Base-by-base conservation (phyloP, 352 stramenopile species). In the Pythium pectinolyticum region DNA sequence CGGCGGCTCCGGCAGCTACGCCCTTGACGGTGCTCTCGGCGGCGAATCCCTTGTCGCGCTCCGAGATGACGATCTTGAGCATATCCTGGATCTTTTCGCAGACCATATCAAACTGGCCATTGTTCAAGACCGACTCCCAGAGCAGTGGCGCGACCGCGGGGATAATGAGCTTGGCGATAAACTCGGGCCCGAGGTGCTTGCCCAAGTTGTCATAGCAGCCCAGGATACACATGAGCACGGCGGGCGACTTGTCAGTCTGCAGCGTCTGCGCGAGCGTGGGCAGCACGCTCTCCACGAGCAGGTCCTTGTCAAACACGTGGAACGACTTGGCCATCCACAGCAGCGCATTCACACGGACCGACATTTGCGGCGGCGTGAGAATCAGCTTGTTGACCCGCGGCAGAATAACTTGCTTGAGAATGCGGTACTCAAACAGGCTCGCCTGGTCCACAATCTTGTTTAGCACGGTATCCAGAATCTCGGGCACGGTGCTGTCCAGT, bases 391-490 rank as follows among this genome's bases (percentile, higher is more conserved):
- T 93, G 39, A 95, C 86, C 10, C 86, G 82, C 31, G 86, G 86
- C 20, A 94, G 63, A 51, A 95, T 95, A 30, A 92, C 80, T 37
- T 92, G 82, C 73, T 95, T 95, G 35, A 95, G 70, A 60, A 95
- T 92, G 24, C 84, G 84, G 69, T 95, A 95, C 61, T 95, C 86
- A 40, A 95, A 95, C 24, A 95, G 63, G 66, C 82, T 93, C 31
- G 86, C 86, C 34, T 94, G 84, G 57, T 94, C 84, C 22, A 90
- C 82, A 57, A 95, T 93, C 66, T 95, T 93, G 70, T 94, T 95
- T 19, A 95, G 70, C 25, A 95, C 86, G 5, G 84, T 94, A 52
- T 95, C 86, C 15, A 94, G 61, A 52, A 95, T 95, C 60, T 95
- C 86, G 0, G 84, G 84, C 12, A 95, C 84, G 1, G 82, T 93